Evolutionary conservation across 495 filamentous ascomycete genomes (phyloP), one percentile per base, ranked within the genome.

Genomic region (Talaromyces borbonicus): DNA sequence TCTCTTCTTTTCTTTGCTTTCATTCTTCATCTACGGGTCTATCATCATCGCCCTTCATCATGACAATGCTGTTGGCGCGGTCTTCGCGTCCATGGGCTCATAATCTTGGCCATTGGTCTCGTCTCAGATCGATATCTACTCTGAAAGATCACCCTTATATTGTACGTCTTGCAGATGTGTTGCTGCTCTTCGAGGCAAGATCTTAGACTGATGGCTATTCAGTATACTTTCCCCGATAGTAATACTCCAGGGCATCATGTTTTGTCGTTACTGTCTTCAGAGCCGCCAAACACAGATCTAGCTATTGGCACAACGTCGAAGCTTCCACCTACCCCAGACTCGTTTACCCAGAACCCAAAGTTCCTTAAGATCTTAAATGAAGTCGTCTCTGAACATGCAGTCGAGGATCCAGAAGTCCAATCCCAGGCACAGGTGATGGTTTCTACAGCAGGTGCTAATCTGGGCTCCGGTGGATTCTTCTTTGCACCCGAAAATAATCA

Each of bases 341-440:
- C 83, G 22, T 81, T 96, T 53, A 74, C 63, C 26, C 83, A 85
- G 54, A 98, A 96, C 60, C 78, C 69, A 3, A 61, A 71, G 18
- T 98, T 98, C 56, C 61, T 92, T 3, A 46, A 67, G 5, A 81
- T 90, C n/a, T 67, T 98, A 18, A 82, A 90, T 52, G 69, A 79
- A 1, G 83, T 92, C 1, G 68, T 95, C 35, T 63, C 72, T 11
- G 54, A 79, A 32, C 67, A 95, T 56, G 90, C 85, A 5, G 61
- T 73, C 46, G 56, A 80, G 29, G 92, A 96, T 52, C 84, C 84
- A 0, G 68, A 70, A 22, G 76, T 93, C 4, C 70, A 81, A 50
- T 72, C 79, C 5, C 85, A 94, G 57, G 90, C 90, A 2, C 71
- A 78, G 30, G 81, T 82, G 1, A 86, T 92, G 63, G 84, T 84